Percentiles rank a stretch among this genome's conserved stretches.
Evolutionary conservation across 495 filamentous ascomycete species (phyloP).

Genomic region (Corynascus novoguineensis): DNA sequence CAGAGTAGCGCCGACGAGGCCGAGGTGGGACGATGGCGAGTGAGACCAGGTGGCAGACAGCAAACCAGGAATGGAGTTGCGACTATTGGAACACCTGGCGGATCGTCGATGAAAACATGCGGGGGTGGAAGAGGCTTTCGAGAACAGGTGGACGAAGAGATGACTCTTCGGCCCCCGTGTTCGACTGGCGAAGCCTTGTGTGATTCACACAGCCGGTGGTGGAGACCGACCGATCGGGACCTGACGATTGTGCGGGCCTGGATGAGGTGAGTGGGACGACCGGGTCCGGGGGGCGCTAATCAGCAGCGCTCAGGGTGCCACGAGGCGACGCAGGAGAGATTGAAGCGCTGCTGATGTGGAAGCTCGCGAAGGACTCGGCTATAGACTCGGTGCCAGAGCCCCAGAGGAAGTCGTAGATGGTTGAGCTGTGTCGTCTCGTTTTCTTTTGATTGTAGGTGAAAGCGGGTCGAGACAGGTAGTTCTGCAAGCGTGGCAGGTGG

Average conservation of each 20-base stretch:
- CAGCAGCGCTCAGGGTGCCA: conserved; percentile 12
- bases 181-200: conserved; percentile 28
- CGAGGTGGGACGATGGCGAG: not conserved
- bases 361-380: conserved; percentile 4
- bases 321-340: not conserved
- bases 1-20: not conserved
- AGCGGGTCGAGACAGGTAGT: not conserved
- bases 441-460: not conserved
- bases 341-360: conserved; percentile 7
- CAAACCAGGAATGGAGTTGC: conserved; percentile 25
- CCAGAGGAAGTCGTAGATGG: conserved; percentile 6
- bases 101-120: conserved; percentile 40
- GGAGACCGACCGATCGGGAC: conserved; percentile 22
- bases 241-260: conserved; percentile 18
- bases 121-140: conserved; percentile 27
- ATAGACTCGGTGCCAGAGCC: not conserved
- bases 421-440: conserved; percentile 11
- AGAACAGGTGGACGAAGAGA: conserved; percentile 44
- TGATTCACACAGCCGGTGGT: conserved; percentile 33
- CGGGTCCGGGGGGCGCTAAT: conserved; percentile 18
- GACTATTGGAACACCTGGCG: conserved; percentile 37
- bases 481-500: not conserved
- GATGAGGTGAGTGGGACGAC: conserved; percentile 14
- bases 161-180: conserved; percentile 45
- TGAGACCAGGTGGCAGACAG: conserved; percentile 35